Evolutionary conservation across 345 rosid species (phyloP).

Genomic region (Chamaenerion angustifolium): DNA sequence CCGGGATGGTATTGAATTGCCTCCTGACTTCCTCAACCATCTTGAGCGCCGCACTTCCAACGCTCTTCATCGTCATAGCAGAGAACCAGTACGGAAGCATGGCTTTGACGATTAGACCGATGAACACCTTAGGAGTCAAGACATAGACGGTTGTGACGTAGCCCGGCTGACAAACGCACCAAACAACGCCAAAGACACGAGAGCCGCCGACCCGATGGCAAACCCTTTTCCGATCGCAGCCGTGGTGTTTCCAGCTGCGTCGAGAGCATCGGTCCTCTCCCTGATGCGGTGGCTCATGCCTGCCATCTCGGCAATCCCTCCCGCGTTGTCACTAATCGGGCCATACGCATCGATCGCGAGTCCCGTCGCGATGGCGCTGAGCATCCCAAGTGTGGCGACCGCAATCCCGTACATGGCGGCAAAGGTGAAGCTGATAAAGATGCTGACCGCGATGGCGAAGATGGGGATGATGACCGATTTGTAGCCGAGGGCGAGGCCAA

Average conservation of each 20-base stretch:
- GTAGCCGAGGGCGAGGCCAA: slow-evolving; percentile 72
- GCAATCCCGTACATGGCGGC: slow-evolving; percentile 80
- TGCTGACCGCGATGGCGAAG: slow-evolving; percentile 55
- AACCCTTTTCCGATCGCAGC: slow-evolving; percentile 85
- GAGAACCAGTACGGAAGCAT: slow-evolving; percentile 99
- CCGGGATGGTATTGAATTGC: slow-evolving; percentile 93
- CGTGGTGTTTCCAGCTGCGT: slow-evolving; percentile 81
- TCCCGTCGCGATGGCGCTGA: slow-evolving; percentile 76
- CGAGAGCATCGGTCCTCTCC: slow-evolving; percentile 81
- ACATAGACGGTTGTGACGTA: slow-evolving; percentile 64
- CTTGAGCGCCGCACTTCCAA: slow-evolving; percentile 90
- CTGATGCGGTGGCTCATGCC: slow-evolving; percentile 74
- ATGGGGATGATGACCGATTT: slow-evolving; percentile 67
- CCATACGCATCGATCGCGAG: slow-evolving; percentile 74
- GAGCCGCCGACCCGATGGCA: slow-evolving; percentile 76
- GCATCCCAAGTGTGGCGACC: slow-evolving; percentile 74
- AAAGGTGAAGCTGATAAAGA: slow-evolving; percentile 62
- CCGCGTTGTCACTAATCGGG: slow-evolving; percentile 78
- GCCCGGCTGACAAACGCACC: slow-evolving; percentile 97
- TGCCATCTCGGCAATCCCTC: slow-evolving; percentile 86
- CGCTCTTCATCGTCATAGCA: slow-evolving; percentile 98
- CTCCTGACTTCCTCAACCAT: slow-evolving; percentile 97
- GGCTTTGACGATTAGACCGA: slow-evolving; percentile 82
- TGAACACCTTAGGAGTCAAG: slow-evolving; percentile 82
- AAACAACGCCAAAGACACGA: slow-evolving; percentile 74